Conservation (phyloP, 495 filamentous ascomycete species). For the Cudoniella acicularis region DNA sequence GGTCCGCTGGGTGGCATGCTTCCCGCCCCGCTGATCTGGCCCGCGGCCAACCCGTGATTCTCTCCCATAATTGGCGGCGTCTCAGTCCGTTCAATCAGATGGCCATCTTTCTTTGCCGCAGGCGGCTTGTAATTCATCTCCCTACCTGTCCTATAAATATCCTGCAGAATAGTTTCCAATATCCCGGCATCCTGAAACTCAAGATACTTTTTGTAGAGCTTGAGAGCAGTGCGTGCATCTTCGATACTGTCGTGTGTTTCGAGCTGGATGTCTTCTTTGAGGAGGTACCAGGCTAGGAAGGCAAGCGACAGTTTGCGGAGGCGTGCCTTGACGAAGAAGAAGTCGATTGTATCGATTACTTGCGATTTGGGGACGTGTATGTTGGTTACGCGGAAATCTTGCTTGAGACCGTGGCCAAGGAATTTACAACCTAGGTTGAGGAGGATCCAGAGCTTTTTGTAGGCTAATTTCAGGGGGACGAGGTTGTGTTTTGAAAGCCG, state of each 20-base stretch:
- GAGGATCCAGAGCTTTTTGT: constrained; percentile 97
- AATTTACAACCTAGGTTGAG: constrained; percentile 93
- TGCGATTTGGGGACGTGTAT: constrained; percentile 91
- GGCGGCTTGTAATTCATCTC: constrained; percentile 74
- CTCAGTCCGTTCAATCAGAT: constrained; percentile 29
- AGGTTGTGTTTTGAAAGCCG: constrained; percentile 69
- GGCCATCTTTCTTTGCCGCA: constrained; percentile 26
- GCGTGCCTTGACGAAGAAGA: constrained; percentile 70
- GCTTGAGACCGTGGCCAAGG: constrained; percentile 85
- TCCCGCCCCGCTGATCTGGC: neutral
- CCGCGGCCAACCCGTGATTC: neutral
- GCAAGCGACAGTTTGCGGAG: constrained; percentile 78
- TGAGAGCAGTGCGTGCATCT: constrained; percentile 84
- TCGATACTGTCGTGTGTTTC: constrained; percentile 90
- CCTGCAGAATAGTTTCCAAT: constrained; percentile 69
- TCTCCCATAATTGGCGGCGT: constrained; percentile 28
- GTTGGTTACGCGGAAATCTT: constrained; percentile 96
- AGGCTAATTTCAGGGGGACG: constrained; percentile 83
- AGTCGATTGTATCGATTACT: constrained; percentile 85
- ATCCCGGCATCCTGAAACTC: constrained; percentile 86
- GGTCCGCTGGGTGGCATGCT: constrained; percentile 11
- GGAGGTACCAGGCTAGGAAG: constrained; percentile 81
- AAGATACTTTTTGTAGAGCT: constrained; percentile 83
- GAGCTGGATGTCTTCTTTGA: constrained; percentile 88
- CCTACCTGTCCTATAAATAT: constrained; percentile 72